Evolutionary conservation across 345 rosid species (phyloP).

Genomic region (Hypericum perforatum): DNA sequence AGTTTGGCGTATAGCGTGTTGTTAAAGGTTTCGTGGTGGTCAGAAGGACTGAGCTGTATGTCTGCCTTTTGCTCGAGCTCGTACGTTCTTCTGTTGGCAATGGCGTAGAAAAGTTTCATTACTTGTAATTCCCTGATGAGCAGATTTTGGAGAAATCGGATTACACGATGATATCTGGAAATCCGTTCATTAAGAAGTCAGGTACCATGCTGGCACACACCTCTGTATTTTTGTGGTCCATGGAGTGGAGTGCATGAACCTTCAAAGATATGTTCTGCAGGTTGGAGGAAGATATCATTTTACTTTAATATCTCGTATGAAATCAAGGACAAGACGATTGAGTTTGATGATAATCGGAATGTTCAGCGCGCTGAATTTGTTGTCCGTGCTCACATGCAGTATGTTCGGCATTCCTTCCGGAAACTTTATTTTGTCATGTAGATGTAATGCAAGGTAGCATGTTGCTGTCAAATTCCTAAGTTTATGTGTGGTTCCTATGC

Average conservation of each 20-base stretch:
- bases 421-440: not conserved
- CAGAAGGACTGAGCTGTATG: no score
- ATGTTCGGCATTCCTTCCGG: slow-evolving; percentile 22
- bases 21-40: no score
- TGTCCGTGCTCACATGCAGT: slow-evolving; percentile 88
- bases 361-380: slow-evolving; percentile 90
- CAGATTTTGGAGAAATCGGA: slow-evolving; percentile 92
- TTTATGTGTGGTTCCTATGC: not conserved
- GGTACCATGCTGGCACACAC: slow-evolving; percentile 31
- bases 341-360: slow-evolving; percentile 74
- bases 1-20: no score
- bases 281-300: slow-evolving; percentile 96
- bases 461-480: not conserved
- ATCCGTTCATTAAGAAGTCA: slow-evolving; percentile 77
- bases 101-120: no score
- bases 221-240: not conserved
- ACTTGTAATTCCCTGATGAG: slow-evolving; percentile 6
- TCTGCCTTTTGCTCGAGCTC: no score
- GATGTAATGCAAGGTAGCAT: slow-evolving; percentile 1
- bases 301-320: slow-evolving; percentile 87
- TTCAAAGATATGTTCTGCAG: slow-evolving; percentile 26
- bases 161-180: slow-evolving; percentile 79
- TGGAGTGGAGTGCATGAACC: slow-evolving; percentile 5
- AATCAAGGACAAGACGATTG: slow-evolving; percentile 82
- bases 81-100: no score